Base-by-base conservation (phyloP, 2,329 filamentous ascomycete species). In the Penicillium janthinellum region DNA sequence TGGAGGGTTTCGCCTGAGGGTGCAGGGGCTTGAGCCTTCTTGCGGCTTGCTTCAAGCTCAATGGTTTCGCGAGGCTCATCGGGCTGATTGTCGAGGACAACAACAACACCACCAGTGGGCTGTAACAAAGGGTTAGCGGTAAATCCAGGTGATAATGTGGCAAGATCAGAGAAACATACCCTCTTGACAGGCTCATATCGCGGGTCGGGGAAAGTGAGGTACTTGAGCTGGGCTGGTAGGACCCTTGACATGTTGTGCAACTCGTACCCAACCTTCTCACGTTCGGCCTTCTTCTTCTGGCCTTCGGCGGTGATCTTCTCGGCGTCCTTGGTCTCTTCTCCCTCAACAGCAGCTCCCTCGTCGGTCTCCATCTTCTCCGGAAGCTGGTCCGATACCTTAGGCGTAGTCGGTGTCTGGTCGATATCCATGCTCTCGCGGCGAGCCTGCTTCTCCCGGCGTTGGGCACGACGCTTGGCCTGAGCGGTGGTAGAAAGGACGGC, bases 231-330 rank as follows among this genome's bases (percentile, higher is more conserved):
- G 49, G 87, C 86, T 1, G 93, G 95, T 50, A 99, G 86, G 38
- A 99, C 92, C 69, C 95, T 87, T 56, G 90, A 96, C 92, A 99
- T 96, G 82, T 99, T 99, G 73, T 95, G 91, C 63, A 99, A 85
- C 65, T 97, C 92, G 75, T 95, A 97, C 67, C 95, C 95, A 60
- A 96, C 86, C 85, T 96, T 98, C 81, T 99, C 95, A 82, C 95
- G 96, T 78, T 97, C 92, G 0, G 83, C 81, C 83, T 95, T 96
- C 85, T 96, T 96, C 85, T 94, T 96, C 39, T 83, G 79, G 14
- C 88, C 86, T 41, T 83, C 83, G 0, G 72, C 73, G 6, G 75
- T 72, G n/a, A 84, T 83, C 76, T 89, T 88, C 49, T 89, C 86
- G 63, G 85, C 86, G 37, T 80, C 74, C 58, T 85, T 82, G 41